Evolutionary conservation across 768 basidiomycete genomes (phyloP).

Genomic region (Leccinum fibrillosum): DNA sequence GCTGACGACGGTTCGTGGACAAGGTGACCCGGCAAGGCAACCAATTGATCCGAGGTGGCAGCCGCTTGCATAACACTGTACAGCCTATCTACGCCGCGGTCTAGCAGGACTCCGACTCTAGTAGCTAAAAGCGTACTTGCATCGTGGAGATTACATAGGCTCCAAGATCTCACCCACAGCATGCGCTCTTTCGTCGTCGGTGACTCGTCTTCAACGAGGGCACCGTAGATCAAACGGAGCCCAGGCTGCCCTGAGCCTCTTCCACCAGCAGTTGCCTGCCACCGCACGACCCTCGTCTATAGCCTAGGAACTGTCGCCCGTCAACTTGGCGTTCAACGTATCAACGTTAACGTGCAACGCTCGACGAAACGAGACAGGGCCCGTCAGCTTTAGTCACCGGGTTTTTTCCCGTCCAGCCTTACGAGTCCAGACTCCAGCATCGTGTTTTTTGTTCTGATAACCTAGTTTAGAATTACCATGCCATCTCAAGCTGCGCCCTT

Average conservation of each 20-base stretch:
- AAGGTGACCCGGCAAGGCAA: constrained; percentile 3
- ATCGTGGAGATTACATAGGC: not conserved
- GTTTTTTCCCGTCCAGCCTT: not conserved
- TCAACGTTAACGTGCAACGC: not conserved
- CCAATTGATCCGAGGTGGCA: constrained; percentile 5
- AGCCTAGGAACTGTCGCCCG: not conserved
- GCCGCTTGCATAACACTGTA: not conserved
- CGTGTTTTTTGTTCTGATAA: not conserved
- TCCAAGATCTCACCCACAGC: too few relatives aligned
- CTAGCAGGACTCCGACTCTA: not conserved
- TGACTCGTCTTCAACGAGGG: not conserved
- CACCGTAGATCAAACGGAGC: too few relatives aligned
- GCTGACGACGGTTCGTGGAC: constrained; percentile 1
- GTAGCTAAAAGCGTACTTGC: not conserved
- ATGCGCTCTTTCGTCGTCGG: not conserved
- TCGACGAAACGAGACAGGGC: not conserved
- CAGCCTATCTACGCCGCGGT: too few relatives aligned
- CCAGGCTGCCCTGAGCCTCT: too few relatives aligned
- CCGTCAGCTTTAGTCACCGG: not conserved
- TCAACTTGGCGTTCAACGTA: not conserved
- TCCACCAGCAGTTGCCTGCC: too few relatives aligned
- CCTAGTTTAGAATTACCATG: not conserved
- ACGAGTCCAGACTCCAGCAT: not conserved
- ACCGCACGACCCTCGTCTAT: not conserved
- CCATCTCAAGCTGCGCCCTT: not conserved